phyloP scores from a whole-genome alignment of 176 grass and related monocot genomes.

The Oryza brachyantha region DNA sequence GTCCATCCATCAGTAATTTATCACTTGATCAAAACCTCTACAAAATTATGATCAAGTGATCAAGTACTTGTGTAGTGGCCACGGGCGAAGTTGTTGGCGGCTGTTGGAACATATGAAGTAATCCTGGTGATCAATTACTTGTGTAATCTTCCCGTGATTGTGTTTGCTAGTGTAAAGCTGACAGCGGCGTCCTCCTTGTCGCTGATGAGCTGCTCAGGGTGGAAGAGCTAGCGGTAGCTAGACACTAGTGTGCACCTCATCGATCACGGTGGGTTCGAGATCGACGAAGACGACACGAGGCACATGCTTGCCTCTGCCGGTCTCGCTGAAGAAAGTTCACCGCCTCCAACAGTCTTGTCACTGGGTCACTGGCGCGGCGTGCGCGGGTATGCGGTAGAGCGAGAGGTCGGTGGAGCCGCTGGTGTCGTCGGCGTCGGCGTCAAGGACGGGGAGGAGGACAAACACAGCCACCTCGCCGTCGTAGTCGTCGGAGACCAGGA shows the following conservation, averaged over 20 bases:
- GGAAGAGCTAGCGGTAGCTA: constrained; percentile 78
- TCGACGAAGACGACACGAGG: constrained; percentile 79
- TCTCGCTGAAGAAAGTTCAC: constrained; percentile 81
- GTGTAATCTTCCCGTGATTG: too few relatives aligned
- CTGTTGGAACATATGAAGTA: too few relatives aligned
- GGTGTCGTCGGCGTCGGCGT: not conserved
- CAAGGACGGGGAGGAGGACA: constrained; percentile 13
- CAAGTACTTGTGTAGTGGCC: constrained; percentile 69
- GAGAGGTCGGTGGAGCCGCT: not conserved
- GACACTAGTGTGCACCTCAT: constrained; percentile 66
- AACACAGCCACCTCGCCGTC: constrained; percentile 22
- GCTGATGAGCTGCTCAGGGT: constrained; percentile 79
- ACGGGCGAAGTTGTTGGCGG: constrained; percentile 70
- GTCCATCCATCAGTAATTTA: not conserved
- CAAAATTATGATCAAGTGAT: not conserved
- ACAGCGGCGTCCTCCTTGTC: constrained; percentile 78
- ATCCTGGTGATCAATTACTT: too few relatives aligned
- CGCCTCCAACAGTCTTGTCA: constrained; percentile 58
- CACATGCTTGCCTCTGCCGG: constrained; percentile 69
- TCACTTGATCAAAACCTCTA: too few relatives aligned
- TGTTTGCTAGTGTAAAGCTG: too few relatives aligned
- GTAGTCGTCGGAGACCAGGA: constrained; percentile 26
- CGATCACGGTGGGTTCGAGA: constrained; percentile 83
- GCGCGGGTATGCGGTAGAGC: not conserved
- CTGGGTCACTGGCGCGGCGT: constrained; percentile 25